Evolutionary conservation across 2,329 filamentous ascomycete species (phyloP).

Genomic region (Tolypocladium ovalisporum): DNA sequence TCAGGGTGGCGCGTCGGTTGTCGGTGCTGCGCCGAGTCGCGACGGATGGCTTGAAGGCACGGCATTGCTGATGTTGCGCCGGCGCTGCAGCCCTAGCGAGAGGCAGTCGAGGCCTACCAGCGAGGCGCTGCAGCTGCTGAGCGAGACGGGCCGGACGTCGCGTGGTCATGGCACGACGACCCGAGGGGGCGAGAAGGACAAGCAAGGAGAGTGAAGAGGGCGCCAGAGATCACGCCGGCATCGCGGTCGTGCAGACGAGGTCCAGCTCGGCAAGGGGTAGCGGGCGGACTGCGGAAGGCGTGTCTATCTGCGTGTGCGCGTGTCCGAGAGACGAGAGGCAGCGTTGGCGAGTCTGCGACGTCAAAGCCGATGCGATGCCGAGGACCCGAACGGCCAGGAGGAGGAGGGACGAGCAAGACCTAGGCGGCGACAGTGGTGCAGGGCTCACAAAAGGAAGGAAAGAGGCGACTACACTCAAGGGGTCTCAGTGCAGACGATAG

Average conservation of each 20-base stretch:
- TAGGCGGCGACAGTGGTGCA: too few species aligned
- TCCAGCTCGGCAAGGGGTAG: not conserved
- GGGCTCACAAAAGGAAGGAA: too few species aligned
- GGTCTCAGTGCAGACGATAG: not conserved
- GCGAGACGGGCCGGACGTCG: conserved; percentile 4
- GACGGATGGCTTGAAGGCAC: not conserved
- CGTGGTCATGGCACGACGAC: conserved; percentile 5
- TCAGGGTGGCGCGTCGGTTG: not conserved
- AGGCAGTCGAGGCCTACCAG: not conserved
- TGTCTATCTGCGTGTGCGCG: not conserved
- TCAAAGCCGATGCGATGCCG: not conserved
- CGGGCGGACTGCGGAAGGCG: not conserved
- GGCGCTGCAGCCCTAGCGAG: not conserved
- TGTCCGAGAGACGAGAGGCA: not conserved
- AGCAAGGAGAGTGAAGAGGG: not conserved
- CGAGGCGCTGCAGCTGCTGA: conserved; percentile 2
- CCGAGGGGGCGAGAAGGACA: not conserved
- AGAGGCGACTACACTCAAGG: not conserved
- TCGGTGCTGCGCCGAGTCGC: not conserved
- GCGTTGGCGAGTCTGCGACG: not conserved
- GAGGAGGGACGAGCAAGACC: not conserved
- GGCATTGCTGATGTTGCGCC: not conserved
- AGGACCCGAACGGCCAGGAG: not conserved
- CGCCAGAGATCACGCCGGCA: not conserved
- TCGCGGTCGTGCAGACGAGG: not conserved